These are phyloP conservation scores for Azolla pinnata DNA, from an alignment of 75 land plant genomes.

Conservation along the genomic window DNA sequence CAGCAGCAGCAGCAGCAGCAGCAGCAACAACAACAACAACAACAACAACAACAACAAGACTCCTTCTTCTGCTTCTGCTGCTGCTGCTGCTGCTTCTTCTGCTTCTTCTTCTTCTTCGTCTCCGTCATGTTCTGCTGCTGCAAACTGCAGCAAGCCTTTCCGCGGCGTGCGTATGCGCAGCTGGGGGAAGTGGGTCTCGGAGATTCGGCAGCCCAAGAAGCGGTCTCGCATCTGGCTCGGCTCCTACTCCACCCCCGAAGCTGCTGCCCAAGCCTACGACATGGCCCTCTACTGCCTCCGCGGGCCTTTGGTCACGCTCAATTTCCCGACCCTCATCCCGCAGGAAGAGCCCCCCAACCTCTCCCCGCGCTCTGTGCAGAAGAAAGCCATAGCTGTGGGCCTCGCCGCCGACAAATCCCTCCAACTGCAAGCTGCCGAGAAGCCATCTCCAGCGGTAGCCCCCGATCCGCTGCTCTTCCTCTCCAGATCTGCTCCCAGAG, in stretches of 20 bases:
- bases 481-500: too few species aligned
- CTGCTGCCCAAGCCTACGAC: slow-evolving; percentile 23
- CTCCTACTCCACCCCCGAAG: slow-evolving; percentile 20
- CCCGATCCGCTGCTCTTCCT: too few species aligned
- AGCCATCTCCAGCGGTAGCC: not conserved
- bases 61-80: too few species aligned
- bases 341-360: slow-evolving; percentile 5
- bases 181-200: slow-evolving; percentile 29
- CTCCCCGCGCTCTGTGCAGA: slow-evolving; percentile 3
- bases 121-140: not conserved
- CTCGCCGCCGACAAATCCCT: not conserved
- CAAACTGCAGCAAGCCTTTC: slow-evolving; percentile 4
- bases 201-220: slow-evolving; percentile 26
- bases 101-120: too few species aligned
- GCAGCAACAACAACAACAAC: too few species aligned
- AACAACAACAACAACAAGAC: too few species aligned
- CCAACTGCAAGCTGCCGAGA: not conserved
- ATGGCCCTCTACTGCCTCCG: slow-evolving; percentile 16
- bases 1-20: too few species aligned
- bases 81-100: too few species aligned
- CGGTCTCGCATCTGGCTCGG: slow-evolving; percentile 25
- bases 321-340: slow-evolving; percentile 13
- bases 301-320: slow-evolving; percentile 11
- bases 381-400: slow-evolving; percentile 1
- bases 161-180: slow-evolving; percentile 18